These are phyloP conservation scores for Hypomontagnella submonticulosa DNA, from an alignment of 495 filamentous ascomycete species.

Conservation along the genomic window DNA sequence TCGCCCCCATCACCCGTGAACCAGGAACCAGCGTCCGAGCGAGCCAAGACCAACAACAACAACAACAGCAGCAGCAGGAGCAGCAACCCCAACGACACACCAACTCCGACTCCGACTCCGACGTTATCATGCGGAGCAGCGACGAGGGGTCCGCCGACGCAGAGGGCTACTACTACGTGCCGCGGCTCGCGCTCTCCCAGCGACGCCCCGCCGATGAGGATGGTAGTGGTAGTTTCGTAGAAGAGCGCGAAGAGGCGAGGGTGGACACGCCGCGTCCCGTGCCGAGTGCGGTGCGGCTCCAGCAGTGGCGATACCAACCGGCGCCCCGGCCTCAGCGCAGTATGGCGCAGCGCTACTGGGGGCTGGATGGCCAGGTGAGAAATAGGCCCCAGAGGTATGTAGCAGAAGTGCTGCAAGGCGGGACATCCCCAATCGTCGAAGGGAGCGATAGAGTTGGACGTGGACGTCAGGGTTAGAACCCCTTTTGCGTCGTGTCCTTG, in stretches of 20 bases:
- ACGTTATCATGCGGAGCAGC: not conserved
- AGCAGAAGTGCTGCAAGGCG: too few relatives aligned
- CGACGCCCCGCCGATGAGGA: not conserved
- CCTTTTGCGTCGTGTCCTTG: too few relatives aligned
- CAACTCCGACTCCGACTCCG: not conserved
- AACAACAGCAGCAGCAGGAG: not conserved
- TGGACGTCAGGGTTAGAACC: too few relatives aligned
- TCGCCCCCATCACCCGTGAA: conserved; percentile 10
- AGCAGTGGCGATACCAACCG: conserved; percentile 34
- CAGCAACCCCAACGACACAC: conserved; percentile 2
- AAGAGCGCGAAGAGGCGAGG: not conserved
- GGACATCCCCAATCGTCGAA: too few relatives aligned
- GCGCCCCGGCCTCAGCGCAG: conserved; percentile 1
- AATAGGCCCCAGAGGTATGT: too few relatives aligned
- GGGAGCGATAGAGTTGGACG: too few relatives aligned
- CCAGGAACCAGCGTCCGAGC: too few relatives aligned
- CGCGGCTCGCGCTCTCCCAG: not conserved
- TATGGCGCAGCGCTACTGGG: not conserved
- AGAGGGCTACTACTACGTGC: not conserved
- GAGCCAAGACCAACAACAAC: too few relatives aligned
- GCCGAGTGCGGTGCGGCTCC: conserved; percentile 7
- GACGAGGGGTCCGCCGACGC: not conserved
- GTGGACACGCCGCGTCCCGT: not conserved
- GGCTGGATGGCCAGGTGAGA: too few relatives aligned
- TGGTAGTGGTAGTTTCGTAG: not conserved